Base-by-base conservation (phyloP, 2,329 filamentous ascomycete genomes). In the Ceratocystis ficicola region DNA sequence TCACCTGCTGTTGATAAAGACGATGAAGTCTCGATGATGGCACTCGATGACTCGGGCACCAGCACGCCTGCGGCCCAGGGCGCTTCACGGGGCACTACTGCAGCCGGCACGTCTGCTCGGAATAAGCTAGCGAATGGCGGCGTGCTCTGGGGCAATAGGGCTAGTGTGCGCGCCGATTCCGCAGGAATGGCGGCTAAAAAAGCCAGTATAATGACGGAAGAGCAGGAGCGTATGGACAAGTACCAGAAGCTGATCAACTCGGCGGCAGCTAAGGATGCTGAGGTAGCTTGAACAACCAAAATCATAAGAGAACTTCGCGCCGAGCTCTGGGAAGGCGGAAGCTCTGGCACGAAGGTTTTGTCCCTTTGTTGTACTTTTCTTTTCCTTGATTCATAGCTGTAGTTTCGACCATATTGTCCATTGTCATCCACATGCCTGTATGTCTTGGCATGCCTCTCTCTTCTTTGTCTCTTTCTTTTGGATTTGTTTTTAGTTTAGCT, bases 241-340 rank as follows among this genome's bases (percentile, higher is more conserved):
- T 77, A 77, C 44, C 72, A 73, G 66, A 74, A 75, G 48, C 70
- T 77, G 57, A 75, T 77, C 60, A 73, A 72, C 62, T 74, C 75
- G 1, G 73, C 75, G 17, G 72, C 73, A 2, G 73, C 73, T 12
- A 76, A 74, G 66, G 73, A 76, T 25, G 68, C 69, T 12, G 72
- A 71, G 55, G 66, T 64, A 65, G 44, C 62, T n/a, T 68, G 36
- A 41, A 41, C 36, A 41, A 12, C 10, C 10, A 41, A 41, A 41
- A 15, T 15, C 15, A 4, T 1, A 15, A 41, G 12, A 41, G 12
- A 41, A 41, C 10, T 3, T 41, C 36, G 36, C 36, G 36, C 36
- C 36, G 8, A 41, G 36, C 10, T 41, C 12, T 41, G 36, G 1
- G 36, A 41, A 41, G 10, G 36, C 3, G 36, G 36, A 41, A 41